phyloP scores from a whole-genome alignment of 2,329 filamentous ascomycete species.

The Alternaria sp. region DNA sequence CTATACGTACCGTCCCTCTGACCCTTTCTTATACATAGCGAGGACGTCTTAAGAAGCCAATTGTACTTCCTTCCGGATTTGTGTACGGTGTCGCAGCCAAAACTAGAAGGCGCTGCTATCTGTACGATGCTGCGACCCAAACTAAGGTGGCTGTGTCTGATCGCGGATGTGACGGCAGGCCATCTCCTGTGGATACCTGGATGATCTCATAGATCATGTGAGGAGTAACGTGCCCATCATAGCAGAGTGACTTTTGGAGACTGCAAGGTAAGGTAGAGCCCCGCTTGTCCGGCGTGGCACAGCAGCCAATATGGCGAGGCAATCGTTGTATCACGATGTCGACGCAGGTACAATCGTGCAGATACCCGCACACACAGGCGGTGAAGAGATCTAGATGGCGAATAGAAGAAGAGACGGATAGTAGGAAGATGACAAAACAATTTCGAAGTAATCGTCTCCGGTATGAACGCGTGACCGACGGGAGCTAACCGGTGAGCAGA shows the following conservation, averaged over 20 bases:
- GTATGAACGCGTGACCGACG: neutral
- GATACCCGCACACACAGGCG: slow-evolving; percentile 13
- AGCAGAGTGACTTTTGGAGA: slow-evolving; percentile 1
- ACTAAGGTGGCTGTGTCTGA: slow-evolving; percentile 16
- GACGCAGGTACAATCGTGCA: slow-evolving; percentile 24
- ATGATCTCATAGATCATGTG: neutral
- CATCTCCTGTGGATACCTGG: slow-evolving; percentile 8
- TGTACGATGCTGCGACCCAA: slow-evolving; percentile 20
- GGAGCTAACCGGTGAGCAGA: neutral
- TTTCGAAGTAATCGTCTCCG: neutral
- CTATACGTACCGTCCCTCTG: neutral
- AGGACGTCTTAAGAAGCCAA: neutral
- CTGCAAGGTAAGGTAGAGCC: slow-evolving; percentile 18
- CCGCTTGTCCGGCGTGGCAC: slow-evolving; percentile 15
- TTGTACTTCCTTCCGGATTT: neutral
- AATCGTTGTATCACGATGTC: slow-evolving; percentile 17
- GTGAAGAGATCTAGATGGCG: neutral
- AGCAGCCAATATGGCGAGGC: slow-evolving; percentile 10
- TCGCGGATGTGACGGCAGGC: slow-evolving; percentile 6
- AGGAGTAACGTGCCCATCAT: neutral
- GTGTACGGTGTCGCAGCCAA: neutral
- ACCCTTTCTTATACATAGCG: slow-evolving; percentile 15
- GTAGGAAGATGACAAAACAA: neutral
- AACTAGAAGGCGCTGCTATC: slow-evolving; percentile 9
- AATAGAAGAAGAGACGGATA: neutral